These are phyloP conservation scores for Henningerozyma blattae DNA, from an alignment of 805 yeast genomes.

Conservation along the genomic window DNA sequence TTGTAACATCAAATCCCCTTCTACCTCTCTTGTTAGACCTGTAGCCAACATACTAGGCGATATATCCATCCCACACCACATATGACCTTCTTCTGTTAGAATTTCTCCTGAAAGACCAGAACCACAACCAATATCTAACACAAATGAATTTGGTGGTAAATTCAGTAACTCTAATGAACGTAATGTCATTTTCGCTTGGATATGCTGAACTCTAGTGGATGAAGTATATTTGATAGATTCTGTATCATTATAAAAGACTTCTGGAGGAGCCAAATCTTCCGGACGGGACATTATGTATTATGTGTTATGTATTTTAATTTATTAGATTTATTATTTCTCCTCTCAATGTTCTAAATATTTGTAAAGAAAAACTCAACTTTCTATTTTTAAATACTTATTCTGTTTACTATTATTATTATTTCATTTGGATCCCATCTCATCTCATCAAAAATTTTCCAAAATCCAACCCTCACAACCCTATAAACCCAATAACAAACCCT, in stretches of 20 bases:
- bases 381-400: too few relatives aligned
- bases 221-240: constrained; percentile 86
- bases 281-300: constrained; percentile 71
- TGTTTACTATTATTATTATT: too few relatives aligned
- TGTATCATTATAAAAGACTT: constrained; percentile 79
- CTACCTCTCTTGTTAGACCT: constrained; percentile 83
- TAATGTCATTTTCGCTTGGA: constrained; percentile 95
- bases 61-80: constrained; percentile 95
- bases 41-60: constrained; percentile 93
- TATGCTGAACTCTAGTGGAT: constrained; percentile 94
- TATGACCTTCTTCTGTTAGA: constrained; percentile 69
- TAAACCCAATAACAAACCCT: too few relatives aligned
- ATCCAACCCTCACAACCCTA: too few relatives aligned
- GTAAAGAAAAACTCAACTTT: too few relatives aligned
- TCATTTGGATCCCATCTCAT: too few relatives aligned
- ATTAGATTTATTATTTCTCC: too few relatives aligned
- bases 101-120: constrained; percentile 95
- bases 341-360: too few relatives aligned
- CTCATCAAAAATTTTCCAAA: too few relatives aligned
- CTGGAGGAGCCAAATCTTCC: constrained; percentile 94
- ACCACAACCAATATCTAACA: constrained; percentile 94
- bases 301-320: too few relatives aligned
- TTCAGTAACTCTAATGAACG: constrained; percentile 83
- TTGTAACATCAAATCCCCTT: constrained; percentile 82
- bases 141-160: constrained; percentile 50